Percentiles rank a stretch among this genome's conserved stretches.
Conservation (phyloP, 257 asterid species). For the Nicotiana undulata region DNA sequence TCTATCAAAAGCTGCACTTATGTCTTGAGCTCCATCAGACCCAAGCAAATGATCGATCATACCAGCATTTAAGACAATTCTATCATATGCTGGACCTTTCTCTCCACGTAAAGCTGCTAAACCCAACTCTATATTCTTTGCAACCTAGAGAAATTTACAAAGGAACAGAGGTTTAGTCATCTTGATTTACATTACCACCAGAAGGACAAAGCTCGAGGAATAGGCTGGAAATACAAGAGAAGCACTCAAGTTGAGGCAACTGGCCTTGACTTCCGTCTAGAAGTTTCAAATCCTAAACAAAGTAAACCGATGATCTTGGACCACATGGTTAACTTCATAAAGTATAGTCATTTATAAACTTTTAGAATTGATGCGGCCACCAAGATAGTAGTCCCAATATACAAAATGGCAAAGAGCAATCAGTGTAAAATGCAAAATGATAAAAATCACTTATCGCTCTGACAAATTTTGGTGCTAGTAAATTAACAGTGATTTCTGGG, state of each 20-base stretch:
- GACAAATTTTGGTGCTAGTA: not conserved
- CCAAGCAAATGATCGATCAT: constrained; percentile 92
- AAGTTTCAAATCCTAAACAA: not conserved
- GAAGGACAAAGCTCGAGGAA: not conserved
- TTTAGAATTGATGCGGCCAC: not conserved
- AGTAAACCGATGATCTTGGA: not conserved
- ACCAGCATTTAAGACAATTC: constrained; percentile 82
- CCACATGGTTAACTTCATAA: not conserved
- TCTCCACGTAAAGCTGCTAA: constrained; percentile 81
- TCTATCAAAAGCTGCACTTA: constrained; percentile 62
- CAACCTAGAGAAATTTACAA: constrained; percentile 32
- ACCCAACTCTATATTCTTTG: constrained; percentile 79
- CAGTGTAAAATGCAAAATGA: not conserved
- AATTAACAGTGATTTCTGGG: not conserved
- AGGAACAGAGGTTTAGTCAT: not conserved
- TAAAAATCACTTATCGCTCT: not conserved
- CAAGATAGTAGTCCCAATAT: not conserved
- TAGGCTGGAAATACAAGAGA: not conserved
- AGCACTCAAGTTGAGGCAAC: not conserved
- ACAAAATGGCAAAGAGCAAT: not conserved
- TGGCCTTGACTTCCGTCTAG: not conserved
- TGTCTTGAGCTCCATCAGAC: constrained; percentile 83
- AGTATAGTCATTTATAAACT: not conserved
- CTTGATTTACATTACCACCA: not conserved
- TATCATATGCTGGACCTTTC: constrained; percentile 83